phyloP scores from a whole-genome alignment of 768 basidiomycete genomes.

The Rhizopogon salebrosus region DNA sequence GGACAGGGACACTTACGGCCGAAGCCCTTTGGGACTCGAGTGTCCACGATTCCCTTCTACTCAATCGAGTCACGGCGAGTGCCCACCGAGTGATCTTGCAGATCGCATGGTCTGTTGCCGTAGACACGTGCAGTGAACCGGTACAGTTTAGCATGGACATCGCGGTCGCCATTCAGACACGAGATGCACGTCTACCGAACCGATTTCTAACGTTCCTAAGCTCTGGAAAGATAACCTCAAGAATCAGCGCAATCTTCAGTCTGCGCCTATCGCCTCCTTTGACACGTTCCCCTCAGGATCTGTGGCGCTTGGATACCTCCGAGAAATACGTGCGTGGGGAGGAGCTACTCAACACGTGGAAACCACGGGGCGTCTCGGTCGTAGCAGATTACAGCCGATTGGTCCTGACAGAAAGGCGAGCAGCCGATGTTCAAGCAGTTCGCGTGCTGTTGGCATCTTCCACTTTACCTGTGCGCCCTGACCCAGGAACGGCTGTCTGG shows the following conservation, averaged over 20 bases:
- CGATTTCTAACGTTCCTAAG: slow-evolving; percentile 73
- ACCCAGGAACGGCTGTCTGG: slow-evolving; percentile 54
- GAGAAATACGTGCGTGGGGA: slow-evolving; percentile 95
- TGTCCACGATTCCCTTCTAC: slow-evolving; percentile 75
- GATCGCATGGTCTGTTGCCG: slow-evolving; percentile 69
- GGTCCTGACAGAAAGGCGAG: slow-evolving; percentile 63
- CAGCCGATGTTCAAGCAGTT: slow-evolving; percentile 89
- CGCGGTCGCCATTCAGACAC: slow-evolving; percentile 74
- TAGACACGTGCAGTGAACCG: slow-evolving; percentile 82
- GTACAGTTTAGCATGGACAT: slow-evolving; percentile 88
- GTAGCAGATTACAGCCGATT: slow-evolving; percentile 82
- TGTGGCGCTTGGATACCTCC: slow-evolving; percentile 93
- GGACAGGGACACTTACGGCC: slow-evolving; percentile 65
- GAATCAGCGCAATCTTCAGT: slow-evolving; percentile 80
- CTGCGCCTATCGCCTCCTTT: slow-evolving; percentile 78
- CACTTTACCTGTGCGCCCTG: slow-evolving; percentile 37
- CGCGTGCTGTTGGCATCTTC: slow-evolving; percentile 66
- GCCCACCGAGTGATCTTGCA: slow-evolving; percentile 79
- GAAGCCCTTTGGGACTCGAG: slow-evolving; percentile 92
- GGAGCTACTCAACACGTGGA: slow-evolving; percentile 79
- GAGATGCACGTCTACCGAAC: slow-evolving; percentile 82
- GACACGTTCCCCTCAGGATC: slow-evolving; percentile 80
- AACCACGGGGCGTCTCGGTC: slow-evolving; percentile 80
- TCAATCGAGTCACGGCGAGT: slow-evolving; percentile 79
- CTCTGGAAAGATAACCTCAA: slow-evolving; percentile 69